These are phyloP conservation scores for Hyaloscypha bicolor DNA, from an alignment of 495 filamentous ascomycete species.

Conservation along the genomic window DNA sequence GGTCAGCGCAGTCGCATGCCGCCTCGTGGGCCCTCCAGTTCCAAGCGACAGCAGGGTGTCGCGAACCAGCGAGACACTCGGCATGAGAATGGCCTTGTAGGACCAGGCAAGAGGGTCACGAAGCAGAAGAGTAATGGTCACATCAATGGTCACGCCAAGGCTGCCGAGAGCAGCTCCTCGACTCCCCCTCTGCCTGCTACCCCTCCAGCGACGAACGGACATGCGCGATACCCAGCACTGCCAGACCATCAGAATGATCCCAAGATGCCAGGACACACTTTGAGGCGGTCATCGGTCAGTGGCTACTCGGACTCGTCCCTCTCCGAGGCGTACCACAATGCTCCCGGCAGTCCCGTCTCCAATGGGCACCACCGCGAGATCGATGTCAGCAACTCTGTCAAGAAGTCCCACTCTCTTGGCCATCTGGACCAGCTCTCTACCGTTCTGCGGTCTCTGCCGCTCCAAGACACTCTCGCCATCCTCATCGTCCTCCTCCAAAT, in stretches of 20 bases:
- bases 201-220: constrained; percentile 38
- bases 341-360: constrained; percentile 39
- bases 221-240: constrained; percentile 29
- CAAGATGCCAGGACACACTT: constrained; percentile 40
- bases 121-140: constrained; percentile 52
- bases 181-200: constrained; percentile 43
- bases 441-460: constrained; percentile 86
- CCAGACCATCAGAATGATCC: constrained; percentile 41
- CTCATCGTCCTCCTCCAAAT: constrained; percentile 96
- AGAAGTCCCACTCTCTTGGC: constrained; percentile 64
- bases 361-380: constrained; percentile 59
- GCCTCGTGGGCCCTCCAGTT: constrained; percentile 52
- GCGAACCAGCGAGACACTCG: constrained; percentile 73
- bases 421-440: constrained; percentile 76
- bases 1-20: constrained; percentile 64
- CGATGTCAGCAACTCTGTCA: constrained; percentile 62
- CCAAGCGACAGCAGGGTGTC: constrained; percentile 67
- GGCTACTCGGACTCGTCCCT: constrained; percentile 55
- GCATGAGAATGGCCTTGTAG: constrained; percentile 86
- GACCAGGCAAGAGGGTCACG: constrained; percentile 77
- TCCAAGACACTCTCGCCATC: constrained; percentile 96
- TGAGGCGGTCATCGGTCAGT: constrained; percentile 49
- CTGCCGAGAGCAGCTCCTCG: constrained; percentile 24
- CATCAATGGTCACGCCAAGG: constrained; percentile 36
- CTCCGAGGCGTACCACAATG: constrained; percentile 43